These are phyloP conservation scores for Fusarium domesticum DNA, from an alignment of 2,329 filamentous ascomycete species.

Conservation along the genomic window DNA sequence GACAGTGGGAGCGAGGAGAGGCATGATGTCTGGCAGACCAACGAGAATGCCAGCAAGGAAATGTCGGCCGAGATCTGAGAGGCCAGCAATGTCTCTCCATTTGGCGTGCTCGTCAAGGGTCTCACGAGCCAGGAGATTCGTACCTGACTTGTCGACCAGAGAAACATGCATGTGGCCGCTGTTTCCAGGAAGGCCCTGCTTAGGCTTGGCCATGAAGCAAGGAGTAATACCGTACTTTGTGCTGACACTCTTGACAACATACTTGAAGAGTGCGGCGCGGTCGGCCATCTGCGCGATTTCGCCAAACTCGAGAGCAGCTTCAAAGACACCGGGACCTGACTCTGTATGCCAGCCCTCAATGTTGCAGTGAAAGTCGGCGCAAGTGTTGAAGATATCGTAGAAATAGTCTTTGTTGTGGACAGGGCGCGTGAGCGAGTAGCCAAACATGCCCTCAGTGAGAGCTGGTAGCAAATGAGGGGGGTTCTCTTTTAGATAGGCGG, in stretches of 20 bases:
- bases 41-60: conserved; percentile 89
- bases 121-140: conserved; percentile 79
- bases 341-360: conserved; percentile 97
- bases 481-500: conserved; percentile 70
- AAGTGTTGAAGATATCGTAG: conserved; percentile 81
- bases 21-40: conserved; percentile 93
- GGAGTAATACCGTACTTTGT: conserved; percentile 88
- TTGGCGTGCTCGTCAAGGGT: conserved; percentile 66
- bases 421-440: conserved; percentile 83
- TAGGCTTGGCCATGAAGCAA: conserved; percentile 98
- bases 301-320: conserved; percentile 89
- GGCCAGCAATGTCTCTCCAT: conserved; percentile 71
- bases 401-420: conserved; percentile 91
- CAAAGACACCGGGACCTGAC: conserved; percentile 89
- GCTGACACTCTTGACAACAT: conserved; percentile 85
- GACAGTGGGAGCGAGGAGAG: conserved; percentile 85
- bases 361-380: conserved; percentile 71
- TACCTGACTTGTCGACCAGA: conserved; percentile 72
- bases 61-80: conserved; percentile 86
- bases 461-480: conserved; percentile 70
- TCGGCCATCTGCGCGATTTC: conserved; percentile 90
- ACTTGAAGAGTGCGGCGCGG: conserved; percentile 89
- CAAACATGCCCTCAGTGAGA: conserved; percentile 92
- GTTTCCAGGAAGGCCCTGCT: conserved; percentile 87
- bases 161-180: conserved; percentile 96